Evolutionary conservation across 495 filamentous ascomycete species (phyloP).

Genomic region (Trichoderma gamsii): DNA sequence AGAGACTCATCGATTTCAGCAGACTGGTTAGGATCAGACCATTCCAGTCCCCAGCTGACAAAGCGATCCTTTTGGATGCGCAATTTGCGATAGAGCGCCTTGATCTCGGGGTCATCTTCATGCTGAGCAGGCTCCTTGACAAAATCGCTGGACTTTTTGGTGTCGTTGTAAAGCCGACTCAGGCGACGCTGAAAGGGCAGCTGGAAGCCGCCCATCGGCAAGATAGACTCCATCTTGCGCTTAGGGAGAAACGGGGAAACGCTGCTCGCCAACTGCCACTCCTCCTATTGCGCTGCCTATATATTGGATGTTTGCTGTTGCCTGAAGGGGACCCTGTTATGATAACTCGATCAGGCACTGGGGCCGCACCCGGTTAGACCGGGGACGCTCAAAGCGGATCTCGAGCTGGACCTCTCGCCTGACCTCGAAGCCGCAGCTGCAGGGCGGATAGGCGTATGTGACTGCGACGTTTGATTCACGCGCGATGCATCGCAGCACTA

Average conservation of each 20-base stretch:
- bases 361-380: conserved; percentile 11
- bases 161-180: conserved; percentile 87
- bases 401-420: background rate
- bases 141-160: conserved; percentile 80
- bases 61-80: conserved; percentile 68
- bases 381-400: conserved; percentile 11
- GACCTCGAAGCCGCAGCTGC: conserved; percentile 1
- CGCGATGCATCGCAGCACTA: conserved; percentile 9
- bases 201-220: conserved; percentile 40
- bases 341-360: conserved; percentile 2
- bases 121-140: conserved; percentile 64
- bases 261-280: background rate
- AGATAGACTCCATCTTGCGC: conserved; percentile 40
- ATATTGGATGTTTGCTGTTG: conserved; percentile 11
- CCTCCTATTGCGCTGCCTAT: conserved; percentile 8
- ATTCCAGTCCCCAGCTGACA: conserved; percentile 84
- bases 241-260: background rate
- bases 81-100: conserved; percentile 50
- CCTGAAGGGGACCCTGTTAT: conserved; percentile 9
- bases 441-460: background rate
- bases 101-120: conserved; percentile 50
- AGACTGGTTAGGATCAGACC: conserved; percentile 64
- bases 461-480: conserved; percentile 4
- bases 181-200: conserved; percentile 62
- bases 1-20: conserved; percentile 83